Evolutionary conservation across 495 filamentous ascomycete genomes (phyloP).

Genomic region (Trichocladium antarcticum): DNA sequence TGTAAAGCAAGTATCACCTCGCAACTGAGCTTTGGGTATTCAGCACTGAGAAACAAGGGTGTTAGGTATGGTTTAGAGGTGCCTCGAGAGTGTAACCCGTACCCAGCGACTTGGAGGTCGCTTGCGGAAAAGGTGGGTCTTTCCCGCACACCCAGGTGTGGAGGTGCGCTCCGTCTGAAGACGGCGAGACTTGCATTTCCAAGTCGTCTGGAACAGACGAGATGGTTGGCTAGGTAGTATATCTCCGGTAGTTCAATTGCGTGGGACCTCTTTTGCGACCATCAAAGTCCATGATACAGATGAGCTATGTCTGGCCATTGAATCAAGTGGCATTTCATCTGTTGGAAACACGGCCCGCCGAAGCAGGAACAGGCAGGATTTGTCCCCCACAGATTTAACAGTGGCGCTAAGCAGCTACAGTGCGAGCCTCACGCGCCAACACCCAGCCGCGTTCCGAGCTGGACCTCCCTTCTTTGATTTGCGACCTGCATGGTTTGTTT

Average conservation of each 20-base stretch:
- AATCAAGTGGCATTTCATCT: not conserved
- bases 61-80: too few species aligned
- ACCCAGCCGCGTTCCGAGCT: slow-evolving; percentile 2
- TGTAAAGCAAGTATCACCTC: too few species aligned
- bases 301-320: not conserved
- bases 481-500: slow-evolving; percentile 11
- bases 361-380: not conserved
- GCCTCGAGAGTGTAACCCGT: too few species aligned
- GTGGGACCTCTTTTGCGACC: not conserved
- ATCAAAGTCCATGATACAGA: not conserved
- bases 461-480: slow-evolving; percentile 4
- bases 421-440: slow-evolving; percentile 4
- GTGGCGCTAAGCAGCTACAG: not conserved
- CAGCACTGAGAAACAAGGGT: too few species aligned
- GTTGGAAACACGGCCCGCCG: not conserved
- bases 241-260: not conserved
- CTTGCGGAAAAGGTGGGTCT: not conserved
- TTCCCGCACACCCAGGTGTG: not conserved
- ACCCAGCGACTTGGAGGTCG: not conserved
- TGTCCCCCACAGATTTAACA: not conserved
- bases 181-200: not conserved
- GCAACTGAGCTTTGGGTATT: too few species aligned
- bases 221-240: not conserved
- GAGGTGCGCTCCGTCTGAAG: not conserved
- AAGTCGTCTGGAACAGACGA: not conserved